phyloP scores from a whole-genome alignment of 345 rosid genomes.

The Salix arbutifolia region DNA sequence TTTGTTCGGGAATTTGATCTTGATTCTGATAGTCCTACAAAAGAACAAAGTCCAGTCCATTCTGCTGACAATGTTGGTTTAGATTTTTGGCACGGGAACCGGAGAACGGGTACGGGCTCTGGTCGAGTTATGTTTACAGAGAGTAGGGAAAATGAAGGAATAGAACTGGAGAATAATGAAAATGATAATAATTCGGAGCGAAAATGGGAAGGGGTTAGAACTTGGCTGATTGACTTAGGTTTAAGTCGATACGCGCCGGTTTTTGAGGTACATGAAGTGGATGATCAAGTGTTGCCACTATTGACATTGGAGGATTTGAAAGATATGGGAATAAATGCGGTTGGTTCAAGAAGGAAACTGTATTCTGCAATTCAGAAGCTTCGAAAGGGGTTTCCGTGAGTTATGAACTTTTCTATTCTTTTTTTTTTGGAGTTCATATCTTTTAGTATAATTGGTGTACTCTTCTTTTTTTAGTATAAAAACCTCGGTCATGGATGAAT shows the following conservation, averaged over 20 bases:
- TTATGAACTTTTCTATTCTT: background rate
- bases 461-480: background rate
- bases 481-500: constrained; percentile 15
- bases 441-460: constrained; percentile 9
- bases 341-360: constrained; percentile 31
- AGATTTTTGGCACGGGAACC: constrained; percentile 35
- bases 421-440: background rate
- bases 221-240: constrained; percentile 29
- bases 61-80: constrained; percentile 25
- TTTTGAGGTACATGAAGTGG: constrained; percentile 35
- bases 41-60: constrained; percentile 25
- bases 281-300: constrained; percentile 30
- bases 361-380: constrained; percentile 33
- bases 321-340: constrained; percentile 39
- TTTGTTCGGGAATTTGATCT: constrained; percentile 22
- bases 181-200: constrained; percentile 20
- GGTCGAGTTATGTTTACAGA: constrained; percentile 34
- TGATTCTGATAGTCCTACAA: constrained; percentile 22
- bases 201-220: constrained; percentile 27
- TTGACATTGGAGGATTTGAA: constrained; percentile 32
- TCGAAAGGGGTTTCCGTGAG: constrained; percentile 29
- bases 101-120: constrained; percentile 15
- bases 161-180: constrained; percentile 12
- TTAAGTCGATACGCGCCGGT: constrained; percentile 34
- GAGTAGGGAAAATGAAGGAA: constrained; percentile 25